Conservation (phyloP, 495 filamentous ascomycete genomes). For the Aspergillus sclerotioniger region DNA sequence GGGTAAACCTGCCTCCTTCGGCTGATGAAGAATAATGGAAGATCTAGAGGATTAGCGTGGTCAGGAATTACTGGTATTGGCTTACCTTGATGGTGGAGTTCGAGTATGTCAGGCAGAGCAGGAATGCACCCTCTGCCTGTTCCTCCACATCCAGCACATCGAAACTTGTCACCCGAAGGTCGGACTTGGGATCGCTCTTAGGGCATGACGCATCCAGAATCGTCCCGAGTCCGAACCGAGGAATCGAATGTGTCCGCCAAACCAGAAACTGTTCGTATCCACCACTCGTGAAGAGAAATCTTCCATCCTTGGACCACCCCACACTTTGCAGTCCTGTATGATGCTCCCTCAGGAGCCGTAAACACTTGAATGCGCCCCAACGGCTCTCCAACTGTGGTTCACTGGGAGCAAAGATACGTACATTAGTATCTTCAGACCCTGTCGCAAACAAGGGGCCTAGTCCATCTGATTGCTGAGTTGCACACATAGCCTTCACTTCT, state of each 20-base stretch:
- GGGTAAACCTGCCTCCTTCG: constrained; percentile 42
- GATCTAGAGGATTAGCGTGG: constrained; percentile 29
- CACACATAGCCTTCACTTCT: constrained; percentile 79
- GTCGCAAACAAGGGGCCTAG: constrained; percentile 59
- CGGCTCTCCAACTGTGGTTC: constrained; percentile 18
- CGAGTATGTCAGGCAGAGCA: constrained; percentile 69
- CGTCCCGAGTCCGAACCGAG: constrained; percentile 54
- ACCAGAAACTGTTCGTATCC: constrained; percentile 87
- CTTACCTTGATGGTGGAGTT: constrained; percentile 70
- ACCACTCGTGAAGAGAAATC: constrained; percentile 77
- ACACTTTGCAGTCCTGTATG: constrained; percentile 81
- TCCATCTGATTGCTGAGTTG: constrained; percentile 29
- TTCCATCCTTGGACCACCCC: constrained; percentile 62
- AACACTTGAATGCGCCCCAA: constrained; percentile 46
- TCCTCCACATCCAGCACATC: constrained; percentile 47
- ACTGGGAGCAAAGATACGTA: constrained; percentile 55
- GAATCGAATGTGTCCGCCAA: constrained; percentile 64
- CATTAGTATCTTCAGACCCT: constrained; percentile 83
- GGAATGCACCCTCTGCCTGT: constrained; percentile 28
- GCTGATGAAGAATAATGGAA: constrained; percentile 55
- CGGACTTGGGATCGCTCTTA: constrained; percentile 57
- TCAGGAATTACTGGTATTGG: background rate
- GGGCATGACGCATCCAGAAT: constrained; percentile 62
- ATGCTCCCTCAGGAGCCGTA: constrained; percentile 69
- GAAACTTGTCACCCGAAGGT: constrained; percentile 79